Evolutionary conservation across 371 early-diverging fungal genomes (phyloP), one percentile per base, ranked within the genome.

Genomic region (Mortierella polycephala): DNA sequence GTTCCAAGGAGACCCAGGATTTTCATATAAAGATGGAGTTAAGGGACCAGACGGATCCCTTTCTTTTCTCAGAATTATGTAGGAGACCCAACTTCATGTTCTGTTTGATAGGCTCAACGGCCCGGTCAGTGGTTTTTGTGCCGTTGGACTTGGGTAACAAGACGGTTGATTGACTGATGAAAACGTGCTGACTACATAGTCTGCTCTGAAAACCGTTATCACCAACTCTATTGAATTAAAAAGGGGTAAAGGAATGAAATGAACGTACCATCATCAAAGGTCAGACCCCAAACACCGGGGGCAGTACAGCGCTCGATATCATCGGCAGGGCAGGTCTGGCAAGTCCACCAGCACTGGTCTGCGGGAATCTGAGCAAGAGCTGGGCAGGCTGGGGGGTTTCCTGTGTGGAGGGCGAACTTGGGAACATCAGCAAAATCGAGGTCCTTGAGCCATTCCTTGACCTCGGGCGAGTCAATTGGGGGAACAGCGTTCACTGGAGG

Each of bases 221-320:
- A n/a, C n/a, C n/a, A n/a, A n/a, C n/a, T n/a, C n/a, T n/a, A n/a
- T n/a, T n/a, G n/a, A 18, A 45, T 10, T 53, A 11, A 53, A 20
- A 12, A 57, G 56, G 18, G 58, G 8, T 18, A n/a, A n/a, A n/a
- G n/a, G 21, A 18, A 41, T 11, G 16, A n/a, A 50, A 21, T 10
- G 52, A 11, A 30, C 60, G 56, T 71, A 71, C 71, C 71, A 61
- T 71, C 71, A 23, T 71, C 71, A 60, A 64, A 71, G 13, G 82
- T 75, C 20, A 81, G 62, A 12, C 73, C 82, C 71, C 71, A 71
- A 42, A 45, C 49, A 16, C 61, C 65, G 45, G 71, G 61, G 2
- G 60, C 61, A 9, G 71, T 60, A 50, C 71, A 71, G 45, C 21
- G 42, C 23, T 64, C 65, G 45, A 60, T 52, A 12, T 71, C 71